A percentile compares a stretch with the other conserved stretches of the same genome.
phyloP scores from a whole-genome alignment of 495 filamentous ascomycete species.

The Entonaema liquescens region DNA sequence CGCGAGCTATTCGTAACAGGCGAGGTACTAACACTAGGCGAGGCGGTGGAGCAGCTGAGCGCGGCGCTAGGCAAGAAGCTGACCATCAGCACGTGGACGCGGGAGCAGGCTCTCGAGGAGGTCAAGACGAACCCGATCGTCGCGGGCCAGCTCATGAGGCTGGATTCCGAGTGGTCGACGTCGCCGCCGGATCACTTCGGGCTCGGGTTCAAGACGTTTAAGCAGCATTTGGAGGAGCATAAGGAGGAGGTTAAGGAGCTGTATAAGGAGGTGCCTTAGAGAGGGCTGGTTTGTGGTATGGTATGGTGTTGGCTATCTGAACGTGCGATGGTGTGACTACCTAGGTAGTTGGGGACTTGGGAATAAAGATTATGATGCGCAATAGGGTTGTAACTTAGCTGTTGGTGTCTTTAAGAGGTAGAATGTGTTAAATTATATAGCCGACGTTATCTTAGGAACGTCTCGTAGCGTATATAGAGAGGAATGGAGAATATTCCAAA shows the following conservation, averaged over 20 bases:
- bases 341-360: not conserved
- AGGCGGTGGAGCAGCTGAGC: slow-evolving; percentile 2
- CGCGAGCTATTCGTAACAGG: not conserved
- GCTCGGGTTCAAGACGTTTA: slow-evolving; percentile 17
- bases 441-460: too few relatives aligned
- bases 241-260: slow-evolving; percentile 16
- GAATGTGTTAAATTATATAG: too few relatives aligned
- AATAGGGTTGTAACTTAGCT: too few relatives aligned
- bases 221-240: slow-evolving; percentile 7
- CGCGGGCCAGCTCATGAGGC: slow-evolving; percentile 13
- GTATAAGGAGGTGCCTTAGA: slow-evolving; percentile 19
- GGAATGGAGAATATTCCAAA: too few relatives aligned
- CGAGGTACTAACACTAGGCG: not conserved
- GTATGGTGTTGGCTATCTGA: too few relatives aligned
- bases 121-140: slow-evolving; percentile 3
- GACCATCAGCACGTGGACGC: slow-evolving; percentile 8
- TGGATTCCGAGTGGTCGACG: not conserved
- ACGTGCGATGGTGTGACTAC: too few relatives aligned
- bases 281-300: not conserved
- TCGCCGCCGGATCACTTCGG: slow-evolving; percentile 16
- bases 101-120: slow-evolving; percentile 8
- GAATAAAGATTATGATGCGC: too few relatives aligned
- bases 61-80: slow-evolving; percentile 22
- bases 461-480: too few relatives aligned
- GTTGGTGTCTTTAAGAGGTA: too few relatives aligned